Percentiles rank a stretch among this genome's conserved stretches.
Evolutionary conservation across 140 eudicot genomes (phyloP).

Genomic region (Eryngium alpinum): DNA sequence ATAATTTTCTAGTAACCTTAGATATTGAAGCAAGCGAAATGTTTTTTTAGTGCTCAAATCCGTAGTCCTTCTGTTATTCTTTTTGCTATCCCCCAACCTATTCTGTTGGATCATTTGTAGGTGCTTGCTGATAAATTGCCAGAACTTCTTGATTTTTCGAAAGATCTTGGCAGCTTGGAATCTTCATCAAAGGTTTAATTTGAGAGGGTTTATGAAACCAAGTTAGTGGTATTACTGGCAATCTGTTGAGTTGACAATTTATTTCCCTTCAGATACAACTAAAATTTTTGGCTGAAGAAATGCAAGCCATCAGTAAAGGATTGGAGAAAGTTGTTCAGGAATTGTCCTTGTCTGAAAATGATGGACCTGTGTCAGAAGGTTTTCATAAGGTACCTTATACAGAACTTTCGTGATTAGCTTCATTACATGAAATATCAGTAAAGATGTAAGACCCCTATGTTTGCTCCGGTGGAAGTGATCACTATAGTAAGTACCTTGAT

Average conservation of each 20-base stretch:
- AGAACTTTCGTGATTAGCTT: neutral
- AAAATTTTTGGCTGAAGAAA: slow-evolving; percentile 80
- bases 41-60: neutral
- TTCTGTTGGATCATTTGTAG: slow-evolving; percentile 29
- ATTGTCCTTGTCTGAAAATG: slow-evolving; percentile 71
- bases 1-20: neutral
- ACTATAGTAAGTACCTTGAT: no score
- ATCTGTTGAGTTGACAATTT: slow-evolving; percentile 14
- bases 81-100: neutral
- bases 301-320: slow-evolving; percentile 90
- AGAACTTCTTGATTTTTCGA: slow-evolving; percentile 81
- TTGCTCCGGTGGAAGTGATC: neutral
- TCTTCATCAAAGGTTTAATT: slow-evolving; percentile 58
- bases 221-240: neutral
- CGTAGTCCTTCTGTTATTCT: neutral
- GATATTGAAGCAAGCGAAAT: neutral
- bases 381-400: slow-evolving; percentile 52
- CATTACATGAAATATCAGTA: neutral
- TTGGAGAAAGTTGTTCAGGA: slow-evolving; percentile 82
- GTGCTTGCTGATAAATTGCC: slow-evolving; percentile 81
- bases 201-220: neutral
- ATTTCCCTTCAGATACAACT: slow-evolving; percentile 57
- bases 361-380: slow-evolving; percentile 68
- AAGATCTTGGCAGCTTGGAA: slow-evolving; percentile 77
- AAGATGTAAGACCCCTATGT: neutral